Base-by-base conservation (phyloP, 208 protist genomes). In the Crithidia mellificae region DNA sequence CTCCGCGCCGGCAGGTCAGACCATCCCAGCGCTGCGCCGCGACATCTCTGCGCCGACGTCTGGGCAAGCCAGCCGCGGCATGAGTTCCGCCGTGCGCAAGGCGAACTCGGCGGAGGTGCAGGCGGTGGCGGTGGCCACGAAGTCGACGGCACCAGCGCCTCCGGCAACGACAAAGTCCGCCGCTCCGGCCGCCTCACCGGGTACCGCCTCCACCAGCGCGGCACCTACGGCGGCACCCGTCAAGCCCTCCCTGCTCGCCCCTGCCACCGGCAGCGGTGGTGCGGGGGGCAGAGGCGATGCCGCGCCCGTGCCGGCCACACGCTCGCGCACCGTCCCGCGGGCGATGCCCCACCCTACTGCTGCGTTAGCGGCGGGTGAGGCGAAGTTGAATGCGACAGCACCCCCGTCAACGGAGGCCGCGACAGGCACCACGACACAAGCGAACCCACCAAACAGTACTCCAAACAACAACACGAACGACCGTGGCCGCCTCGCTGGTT, bases 1-100 rank as follows among this genome's bases (percentile, higher is more conserved):
- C 44, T 74, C 68, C 12, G 57, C 68, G 4, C 59, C 59, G 19
- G 41, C 47, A 0, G 51, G 17, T 6, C 51, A 61, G 19, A 41
- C 17, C 25, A 55, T 66, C 24, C 68, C 59, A 3, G 12, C 15
- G 2, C 17, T 67, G 15, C 49, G 41, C 15, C 25, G 52, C 38
- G 38, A 66, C 50, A 20, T 27, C 17, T 56, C 46, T 5, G 46
- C 46, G 12, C 58, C 58, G 14, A 47, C 41, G 6, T 6, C 41
- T 9, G 46, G 19, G 20, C 30, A 54, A 20, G 20, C 38, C 38
- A 47, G 3, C 19, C 14, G 32, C 1, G 0, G 38, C 27, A 36
- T 19, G 14, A 24, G 22, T 38, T 1, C 3, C 2, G 5, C 12
- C 41, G 3, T 41, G 9, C 46, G 30, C 47, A 55, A 27, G 14